Evolutionary conservation across 1,284 basidiomycete species (phyloP), one percentile per base, ranked within the genome.

Genomic region (Cutaneotrichosporon sp.): DNA sequence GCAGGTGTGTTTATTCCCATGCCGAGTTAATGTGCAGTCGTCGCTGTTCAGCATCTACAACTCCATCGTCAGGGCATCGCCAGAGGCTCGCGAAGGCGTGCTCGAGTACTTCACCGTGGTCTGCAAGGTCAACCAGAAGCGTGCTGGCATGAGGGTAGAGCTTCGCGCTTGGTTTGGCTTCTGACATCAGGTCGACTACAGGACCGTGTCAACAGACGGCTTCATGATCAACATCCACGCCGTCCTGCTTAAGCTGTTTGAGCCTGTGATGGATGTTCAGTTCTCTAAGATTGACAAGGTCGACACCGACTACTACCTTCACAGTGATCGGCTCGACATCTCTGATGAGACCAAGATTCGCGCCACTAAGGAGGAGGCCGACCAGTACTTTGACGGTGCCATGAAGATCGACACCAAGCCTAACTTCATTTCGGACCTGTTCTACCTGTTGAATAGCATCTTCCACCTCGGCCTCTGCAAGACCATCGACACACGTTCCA

Each of bases 391-490:
- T 62, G 82, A 86, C 57, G 80, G 83, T 52, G 84, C 87, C 60
- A 72, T 73, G 78, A 67, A 75, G 38, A 64, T 69, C 36, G 71
- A 73, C 32, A 46, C 65, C 18, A 70, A 73, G 65, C 76, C 50
- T 68, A 97, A 97, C 78, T 99, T 99, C 81, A 95, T 99, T 70
- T 94, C 95, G 1, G 90, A 98, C 61, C 87, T 97, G 13, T 99
- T 97, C 83, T 98, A 90, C 83, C 83, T 98, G 46, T 85, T 89
- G 10, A 85, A 91, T 64, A 88, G 91, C 0, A 89, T 89, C 82
- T 89, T 90, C 65, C 93, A 97, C 77, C 89, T 92, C 62, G 94
- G 93, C 1, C 86, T 91, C 65, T 84, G 89, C 71, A 89, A 87
- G 74, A 91, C 91, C 0, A 88, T 94, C 55, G 87, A 87, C 52